Percentiles rank a stretch among this genome's conserved stretches.
Evolutionary conservation across 805 yeast species (phyloP).

Genomic region (Ascoidea tarda): DNA sequence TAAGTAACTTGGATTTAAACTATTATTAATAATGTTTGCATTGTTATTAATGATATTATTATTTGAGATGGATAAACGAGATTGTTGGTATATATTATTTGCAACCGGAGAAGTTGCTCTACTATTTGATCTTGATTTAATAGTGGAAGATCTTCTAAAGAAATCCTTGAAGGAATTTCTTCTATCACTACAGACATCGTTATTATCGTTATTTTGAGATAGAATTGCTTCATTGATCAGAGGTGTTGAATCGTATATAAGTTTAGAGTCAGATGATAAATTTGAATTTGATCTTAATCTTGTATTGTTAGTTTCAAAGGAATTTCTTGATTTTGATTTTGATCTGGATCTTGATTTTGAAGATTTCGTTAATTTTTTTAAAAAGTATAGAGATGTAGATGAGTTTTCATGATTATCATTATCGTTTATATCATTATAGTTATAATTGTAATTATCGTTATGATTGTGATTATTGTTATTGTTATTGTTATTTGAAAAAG

Average conservation of each 20-base stretch:
- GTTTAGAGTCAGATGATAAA: background rate
- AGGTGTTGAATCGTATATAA: background rate
- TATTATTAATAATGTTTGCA: too few species aligned
- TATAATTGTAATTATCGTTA: too few species aligned
- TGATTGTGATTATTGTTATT: background rate
- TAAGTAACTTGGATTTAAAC: background rate
- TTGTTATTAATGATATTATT: too few species aligned
- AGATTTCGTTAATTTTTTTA: background rate
- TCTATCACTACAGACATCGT: background rate
- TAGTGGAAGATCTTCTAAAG: background rate
- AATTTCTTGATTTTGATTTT: background rate
- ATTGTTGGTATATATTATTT: too few species aligned
- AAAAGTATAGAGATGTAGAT: background rate
- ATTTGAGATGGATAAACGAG: background rate
- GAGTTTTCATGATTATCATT: background rate
- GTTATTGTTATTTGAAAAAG: too few species aligned
- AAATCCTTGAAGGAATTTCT: background rate
- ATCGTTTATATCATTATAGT: too few species aligned
- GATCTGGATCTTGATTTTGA: background rate
- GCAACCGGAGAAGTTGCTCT: background rate
- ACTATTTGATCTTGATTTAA: background rate
- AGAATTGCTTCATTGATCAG: background rate
- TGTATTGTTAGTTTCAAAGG: too few species aligned
- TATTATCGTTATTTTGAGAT: background rate
- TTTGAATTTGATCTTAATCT: background rate